phyloP scores from a whole-genome alignment of 176 grass and related monocot genomes.

The Coix lacrymajobi region DNA sequence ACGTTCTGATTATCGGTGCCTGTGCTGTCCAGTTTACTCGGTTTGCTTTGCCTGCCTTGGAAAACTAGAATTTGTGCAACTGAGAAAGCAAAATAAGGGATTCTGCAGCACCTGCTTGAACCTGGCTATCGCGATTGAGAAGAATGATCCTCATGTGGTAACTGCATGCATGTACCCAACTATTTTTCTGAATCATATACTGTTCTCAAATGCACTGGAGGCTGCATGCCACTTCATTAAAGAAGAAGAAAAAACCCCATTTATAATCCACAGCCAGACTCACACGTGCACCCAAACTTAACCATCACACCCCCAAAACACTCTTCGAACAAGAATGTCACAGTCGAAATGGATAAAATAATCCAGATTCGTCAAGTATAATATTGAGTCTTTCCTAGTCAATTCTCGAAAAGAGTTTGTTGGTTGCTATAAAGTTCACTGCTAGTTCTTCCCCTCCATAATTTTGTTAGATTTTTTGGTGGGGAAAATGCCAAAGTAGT shows the following conservation, averaged over 20 bases:
- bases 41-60: constrained; percentile 53
- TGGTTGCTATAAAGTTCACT: neutral
- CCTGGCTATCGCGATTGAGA: constrained; percentile 38
- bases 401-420: neutral
- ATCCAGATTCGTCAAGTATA: neutral
- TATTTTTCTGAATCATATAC: constrained; percentile 9
- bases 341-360: neutral
- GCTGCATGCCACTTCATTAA: neutral
- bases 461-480: constrained; percentile 19
- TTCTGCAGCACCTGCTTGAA: constrained; percentile 69
- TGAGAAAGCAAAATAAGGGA: constrained; percentile 54
- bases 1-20: constrained; percentile 52
- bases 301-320: neutral
- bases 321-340: neutral
- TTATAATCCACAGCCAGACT: neutral
- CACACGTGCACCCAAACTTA: neutral
- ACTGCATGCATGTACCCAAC: constrained; percentile 8
- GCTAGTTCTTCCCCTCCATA: neutral
- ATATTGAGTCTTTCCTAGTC: neutral
- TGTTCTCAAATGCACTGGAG: neutral
- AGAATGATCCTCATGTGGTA: constrained; percentile 49
- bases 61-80: constrained; percentile 55
- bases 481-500: neutral
- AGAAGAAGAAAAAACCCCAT: neutral
- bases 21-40: constrained; percentile 65